Evolutionary conservation across 140 eudicot species (phyloP), one percentile per base, ranked within the genome.

Genomic region (Ambrosia hybrid): DNA sequence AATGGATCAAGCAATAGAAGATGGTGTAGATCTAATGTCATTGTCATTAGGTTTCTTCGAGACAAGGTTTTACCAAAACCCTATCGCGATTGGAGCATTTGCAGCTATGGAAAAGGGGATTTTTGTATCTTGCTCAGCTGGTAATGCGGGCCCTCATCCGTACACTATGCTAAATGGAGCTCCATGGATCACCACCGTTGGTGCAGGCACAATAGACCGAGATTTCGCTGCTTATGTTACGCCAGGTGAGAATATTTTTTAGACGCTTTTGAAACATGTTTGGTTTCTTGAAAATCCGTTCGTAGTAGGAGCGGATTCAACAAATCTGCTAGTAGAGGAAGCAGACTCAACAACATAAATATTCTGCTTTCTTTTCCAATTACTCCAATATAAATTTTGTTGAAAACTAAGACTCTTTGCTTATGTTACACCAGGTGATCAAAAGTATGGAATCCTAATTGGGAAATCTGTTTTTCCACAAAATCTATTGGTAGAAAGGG

Each of bases 181-280:
- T 65, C 91, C 91, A 1, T 85, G 91, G 91, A 80, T 81, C 71
- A 76, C 85, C 1, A 79, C 87, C 0, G 78, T 86, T 11, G 91
- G 85, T 65, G 91, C 86, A 2, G 88, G 88, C n/a, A 83, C 88
- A 0, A 57, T 80, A 41, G 91, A 86, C 59, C 80, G 86, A 0
- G 75, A 78, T 3, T 75, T 80, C 10, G 76, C 72, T 1, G 91
- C 83, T 0, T 67, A 55, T 9, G 82, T 83, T 11, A 76, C 76
- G 15, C 76, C 83, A 15, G 75, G 78, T 30, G 79, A 86, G 55
- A 11, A 8, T 8, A 9, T 49, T 2, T 41, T 41, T 41, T 41
- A 13, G 14, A 49, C 10, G 55, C 1, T 49, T 48, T 48, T 48
- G 48, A 41, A 41, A 41, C 48, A 0, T 41, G 48, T 41, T 30